Evolutionary conservation across 495 filamentous ascomycete species (phyloP).

Genomic region (Neurospora tetraspora): DNA sequence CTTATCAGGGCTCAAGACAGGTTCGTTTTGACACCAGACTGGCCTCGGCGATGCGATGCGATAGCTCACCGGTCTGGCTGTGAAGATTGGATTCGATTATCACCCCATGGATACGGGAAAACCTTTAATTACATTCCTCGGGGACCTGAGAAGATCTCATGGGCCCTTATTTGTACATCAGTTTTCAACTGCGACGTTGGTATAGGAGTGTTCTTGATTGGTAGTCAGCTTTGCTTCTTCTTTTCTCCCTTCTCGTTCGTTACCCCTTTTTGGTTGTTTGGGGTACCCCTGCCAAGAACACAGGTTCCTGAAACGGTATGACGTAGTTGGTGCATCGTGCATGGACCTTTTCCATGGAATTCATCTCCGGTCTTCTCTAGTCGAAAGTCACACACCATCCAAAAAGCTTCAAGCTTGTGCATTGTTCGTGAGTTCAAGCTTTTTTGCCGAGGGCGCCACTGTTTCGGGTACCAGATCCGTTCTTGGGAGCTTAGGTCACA

Average conservation of each 20-base stretch:
- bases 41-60: neutral
- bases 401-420: neutral
- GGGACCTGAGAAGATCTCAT: neutral
- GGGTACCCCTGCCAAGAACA: neutral
- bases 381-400: neutral
- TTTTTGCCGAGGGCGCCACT: neutral
- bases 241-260: neutral
- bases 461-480: neutral
- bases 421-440: neutral
- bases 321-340: neutral
- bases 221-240: neutral
- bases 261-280: neutral
- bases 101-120: neutral
- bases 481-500: neutral
- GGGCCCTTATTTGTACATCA: neutral
- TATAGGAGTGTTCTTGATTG: neutral
- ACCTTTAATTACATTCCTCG: neutral
- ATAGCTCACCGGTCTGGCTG: neutral
- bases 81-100: neutral
- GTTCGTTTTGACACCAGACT: neutral
- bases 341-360: neutral
- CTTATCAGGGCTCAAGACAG: neutral
- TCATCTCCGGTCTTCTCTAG: neutral
- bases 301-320: neutral
- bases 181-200: neutral